phyloP scores from a whole-genome alignment of 805 yeast genomes.

The Hanseniaspora jakobsenii region DNA sequence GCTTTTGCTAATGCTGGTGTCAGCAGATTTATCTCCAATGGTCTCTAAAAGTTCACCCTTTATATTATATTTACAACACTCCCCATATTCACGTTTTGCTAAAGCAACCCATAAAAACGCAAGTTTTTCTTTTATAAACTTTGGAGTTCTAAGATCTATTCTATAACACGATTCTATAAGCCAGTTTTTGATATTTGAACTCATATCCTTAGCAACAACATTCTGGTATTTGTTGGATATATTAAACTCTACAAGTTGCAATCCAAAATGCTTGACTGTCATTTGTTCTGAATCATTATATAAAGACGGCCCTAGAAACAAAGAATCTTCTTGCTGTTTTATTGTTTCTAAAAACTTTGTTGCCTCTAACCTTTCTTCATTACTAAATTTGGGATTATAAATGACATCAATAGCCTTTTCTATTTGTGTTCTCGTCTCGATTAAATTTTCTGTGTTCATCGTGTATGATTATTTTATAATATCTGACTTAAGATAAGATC shows the following conservation, averaged over 20 bases:
- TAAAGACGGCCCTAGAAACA: constrained; percentile 57
- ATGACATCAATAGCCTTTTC: constrained; percentile 57
- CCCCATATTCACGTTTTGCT: constrained; percentile 88
- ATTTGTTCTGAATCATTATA: constrained; percentile 50
- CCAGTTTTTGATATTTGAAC: constrained; percentile 65
- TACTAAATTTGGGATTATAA: constrained; percentile 53
- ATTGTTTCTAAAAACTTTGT: constrained; percentile 62
- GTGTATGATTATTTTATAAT: too few relatives aligned
- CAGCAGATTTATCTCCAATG: constrained; percentile 10
- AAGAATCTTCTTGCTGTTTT: constrained; percentile 74
- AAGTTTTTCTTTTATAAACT: constrained; percentile 76
- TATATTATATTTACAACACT: constrained; percentile 34
- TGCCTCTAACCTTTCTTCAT: constrained; percentile 44
- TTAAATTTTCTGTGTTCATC: constrained; percentile 3
- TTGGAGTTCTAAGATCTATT: constrained; percentile 60
- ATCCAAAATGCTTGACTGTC: constrained; percentile 81
- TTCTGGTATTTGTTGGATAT: constrained; percentile 32
- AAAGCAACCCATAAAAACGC: constrained; percentile 85
- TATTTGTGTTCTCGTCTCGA: background rate
- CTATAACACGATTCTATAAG: constrained; percentile 61
- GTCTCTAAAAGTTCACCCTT: constrained; percentile 11
- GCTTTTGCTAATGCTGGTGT: background rate
- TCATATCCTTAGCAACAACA: constrained; percentile 27
- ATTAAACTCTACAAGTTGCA: constrained; percentile 65
- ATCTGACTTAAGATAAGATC: background rate